These are phyloP conservation scores for Trichosanthes cucumerina DNA, from an alignment of 306 rosid genomes.

Conservation along the genomic window DNA sequence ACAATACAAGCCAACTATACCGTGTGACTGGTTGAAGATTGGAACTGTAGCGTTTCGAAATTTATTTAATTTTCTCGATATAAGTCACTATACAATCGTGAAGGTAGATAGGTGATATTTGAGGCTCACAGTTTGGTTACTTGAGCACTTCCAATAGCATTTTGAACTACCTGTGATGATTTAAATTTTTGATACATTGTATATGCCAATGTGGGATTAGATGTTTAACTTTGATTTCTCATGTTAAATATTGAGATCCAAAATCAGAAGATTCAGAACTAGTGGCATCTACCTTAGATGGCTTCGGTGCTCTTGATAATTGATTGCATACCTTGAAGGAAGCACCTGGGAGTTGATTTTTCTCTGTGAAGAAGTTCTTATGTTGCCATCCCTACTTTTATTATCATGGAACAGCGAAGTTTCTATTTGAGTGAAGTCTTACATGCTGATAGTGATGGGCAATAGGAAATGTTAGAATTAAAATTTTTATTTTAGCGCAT, in stretches of 20 bases:
- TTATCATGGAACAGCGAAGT: background rate
- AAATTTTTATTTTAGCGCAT: background rate
- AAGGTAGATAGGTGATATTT: background rate
- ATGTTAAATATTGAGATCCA: background rate
- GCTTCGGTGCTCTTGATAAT: background rate
- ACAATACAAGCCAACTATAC: background rate
- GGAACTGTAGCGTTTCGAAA: background rate
- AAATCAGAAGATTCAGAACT: background rate
- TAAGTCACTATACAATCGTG: background rate
- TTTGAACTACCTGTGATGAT: background rate
- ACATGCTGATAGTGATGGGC: background rate
- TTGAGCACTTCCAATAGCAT: background rate
- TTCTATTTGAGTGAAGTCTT: background rate
- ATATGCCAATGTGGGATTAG: background rate
- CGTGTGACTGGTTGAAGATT: background rate
- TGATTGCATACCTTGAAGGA: background rate
- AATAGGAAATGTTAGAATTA: background rate
- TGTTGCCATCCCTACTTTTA: background rate
- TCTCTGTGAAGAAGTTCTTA: background rate
- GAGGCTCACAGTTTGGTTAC: background rate
- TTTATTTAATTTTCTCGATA: background rate
- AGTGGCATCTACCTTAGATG: background rate
- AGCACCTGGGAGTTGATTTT: background rate
- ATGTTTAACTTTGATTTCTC: background rate
- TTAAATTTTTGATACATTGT: background rate